These are phyloP conservation scores for Linanthus parryae DNA, from an alignment of 148 eudicot species.

Conservation along the genomic window DNA sequence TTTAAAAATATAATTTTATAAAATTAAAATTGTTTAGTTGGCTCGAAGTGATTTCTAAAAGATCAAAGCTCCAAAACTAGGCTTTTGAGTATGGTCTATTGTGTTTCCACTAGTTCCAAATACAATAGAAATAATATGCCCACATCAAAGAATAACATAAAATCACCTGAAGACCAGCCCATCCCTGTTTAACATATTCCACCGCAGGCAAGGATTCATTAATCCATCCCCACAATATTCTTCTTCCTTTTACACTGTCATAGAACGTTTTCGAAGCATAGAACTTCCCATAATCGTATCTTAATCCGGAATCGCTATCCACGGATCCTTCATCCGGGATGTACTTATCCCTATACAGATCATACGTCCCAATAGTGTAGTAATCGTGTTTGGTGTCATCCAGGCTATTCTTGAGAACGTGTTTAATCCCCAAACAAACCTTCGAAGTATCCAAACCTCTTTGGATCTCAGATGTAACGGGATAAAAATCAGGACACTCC, in stretches of 20 bases:
- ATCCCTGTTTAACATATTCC: conserved; percentile 38
- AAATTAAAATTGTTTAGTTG: no score
- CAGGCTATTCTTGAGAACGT: conserved; percentile 32
- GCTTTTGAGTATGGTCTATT: no score
- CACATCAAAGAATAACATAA: not conserved
- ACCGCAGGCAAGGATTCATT: conserved; percentile 27
- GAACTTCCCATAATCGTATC: conserved; percentile 13
- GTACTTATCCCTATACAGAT: conserved; percentile 27
- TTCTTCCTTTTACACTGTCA: conserved; percentile 24
- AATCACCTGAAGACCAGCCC: conserved; percentile 69
- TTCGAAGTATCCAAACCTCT: conserved; percentile 28
- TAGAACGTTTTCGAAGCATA: conserved; percentile 68
- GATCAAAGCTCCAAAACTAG: no score
- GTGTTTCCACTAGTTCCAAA: no score
- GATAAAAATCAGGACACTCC: conserved; percentile 65
- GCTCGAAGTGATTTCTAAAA: no score
- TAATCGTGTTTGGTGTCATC: conserved; percentile 25
- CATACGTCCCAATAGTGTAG: conserved; percentile 46
- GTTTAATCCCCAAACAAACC: conserved; percentile 22
- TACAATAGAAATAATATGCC: no score
- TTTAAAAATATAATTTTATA: no score
- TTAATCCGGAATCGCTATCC: conserved; percentile 25
- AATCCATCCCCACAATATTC: conserved; percentile 31
- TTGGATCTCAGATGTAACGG: conserved; percentile 13
- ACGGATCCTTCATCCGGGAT: conserved; percentile 27